phyloP scores from a whole-genome alignment of 2,329 filamentous ascomycete species.

The Sclerotinia spermophila region DNA sequence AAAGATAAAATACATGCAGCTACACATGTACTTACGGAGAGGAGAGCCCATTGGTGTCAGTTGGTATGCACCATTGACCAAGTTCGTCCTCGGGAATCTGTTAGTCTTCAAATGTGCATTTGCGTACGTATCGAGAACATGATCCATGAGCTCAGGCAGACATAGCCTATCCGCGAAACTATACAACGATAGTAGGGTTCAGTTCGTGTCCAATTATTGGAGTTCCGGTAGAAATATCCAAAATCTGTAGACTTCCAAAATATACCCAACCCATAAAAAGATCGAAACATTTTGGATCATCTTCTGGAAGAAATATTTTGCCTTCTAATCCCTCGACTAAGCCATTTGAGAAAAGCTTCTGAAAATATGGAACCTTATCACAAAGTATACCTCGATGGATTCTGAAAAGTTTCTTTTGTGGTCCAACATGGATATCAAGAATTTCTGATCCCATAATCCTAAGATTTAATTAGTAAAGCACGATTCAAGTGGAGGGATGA shows the following conservation, averaged over 20 bases:
- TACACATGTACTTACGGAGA: neutral
- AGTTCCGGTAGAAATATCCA: neutral
- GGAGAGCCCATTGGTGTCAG: neutral
- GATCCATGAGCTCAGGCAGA: neutral
- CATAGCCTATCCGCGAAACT: constrained; percentile 3
- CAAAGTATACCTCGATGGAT: constrained; percentile 21
- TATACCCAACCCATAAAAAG: constrained; percentile 22
- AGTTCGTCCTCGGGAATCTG: accelerated
- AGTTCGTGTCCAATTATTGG: neutral
- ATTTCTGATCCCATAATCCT: constrained; percentile 9
- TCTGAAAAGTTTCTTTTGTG: constrained; percentile 1
- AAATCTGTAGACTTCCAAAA: neutral
- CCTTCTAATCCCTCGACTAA: constrained; percentile 15
- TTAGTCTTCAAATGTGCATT: accelerated
- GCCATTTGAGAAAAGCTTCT: constrained; percentile 21
- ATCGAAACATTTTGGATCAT: constrained; percentile 17
- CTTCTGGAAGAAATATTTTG: constrained; percentile 20
- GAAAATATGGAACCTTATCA: constrained; percentile 25
- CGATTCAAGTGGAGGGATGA: too few relatives aligned
- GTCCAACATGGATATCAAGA: constrained; percentile 17
- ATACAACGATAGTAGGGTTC: neutral
- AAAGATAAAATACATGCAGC: neutral
- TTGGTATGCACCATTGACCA: neutral
- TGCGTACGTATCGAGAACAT: neutral
- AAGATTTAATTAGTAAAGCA: too few relatives aligned